Evolutionary conservation across 2,329 filamentous ascomycete genomes (phyloP), one percentile per base, ranked within the genome.

Genomic region (Kalaharituber pfeilii): DNA sequence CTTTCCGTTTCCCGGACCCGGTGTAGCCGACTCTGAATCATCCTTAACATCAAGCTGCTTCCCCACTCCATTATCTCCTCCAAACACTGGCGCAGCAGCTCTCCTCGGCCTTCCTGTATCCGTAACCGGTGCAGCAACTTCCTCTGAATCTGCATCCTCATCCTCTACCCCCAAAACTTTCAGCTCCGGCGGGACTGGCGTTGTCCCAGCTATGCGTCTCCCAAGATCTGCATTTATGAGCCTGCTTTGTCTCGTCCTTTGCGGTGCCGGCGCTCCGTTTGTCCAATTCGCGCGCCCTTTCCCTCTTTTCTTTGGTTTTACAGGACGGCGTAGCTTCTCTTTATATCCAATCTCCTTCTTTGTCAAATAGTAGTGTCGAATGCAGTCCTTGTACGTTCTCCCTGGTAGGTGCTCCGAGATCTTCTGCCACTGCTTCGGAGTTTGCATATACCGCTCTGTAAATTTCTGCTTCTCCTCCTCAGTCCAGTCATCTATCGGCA

Each of bases 311-410:
- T 66, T 62, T 61, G 65, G 53, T 67, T 66, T 73, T 47, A 77
- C 78, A 51, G 80, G 72, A 62, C 84, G 80, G 3, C 78, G 81
- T 27, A 82, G 73, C 67, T 84, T 85, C 64, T 85, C 82, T 66
- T 88, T 86, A 57, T 88, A 80, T 58, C 84, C 81, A 42, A 80
- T 76, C 49, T 80, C 75, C 69, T 82, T 82, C 69, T 79, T 91
- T 65, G 82, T 84, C 58, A 84, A 74, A 67, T 91, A 91, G 68
- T 91, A 91, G 67, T 88, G 86, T 65, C 86, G 82, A 62, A 91
- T 91, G 67, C 82, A 86, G 49, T 84, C 78, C 60, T 82, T 81
- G 67, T 86, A 87, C 62, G 84, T 80, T 24, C 84, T 78, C 13
- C 27, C 47, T 0, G 76, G 75, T 5, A 89, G 69, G 24, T 74